Conservation (phyloP, 140 eudicot species). For the Stevia rebaudiana region DNA sequence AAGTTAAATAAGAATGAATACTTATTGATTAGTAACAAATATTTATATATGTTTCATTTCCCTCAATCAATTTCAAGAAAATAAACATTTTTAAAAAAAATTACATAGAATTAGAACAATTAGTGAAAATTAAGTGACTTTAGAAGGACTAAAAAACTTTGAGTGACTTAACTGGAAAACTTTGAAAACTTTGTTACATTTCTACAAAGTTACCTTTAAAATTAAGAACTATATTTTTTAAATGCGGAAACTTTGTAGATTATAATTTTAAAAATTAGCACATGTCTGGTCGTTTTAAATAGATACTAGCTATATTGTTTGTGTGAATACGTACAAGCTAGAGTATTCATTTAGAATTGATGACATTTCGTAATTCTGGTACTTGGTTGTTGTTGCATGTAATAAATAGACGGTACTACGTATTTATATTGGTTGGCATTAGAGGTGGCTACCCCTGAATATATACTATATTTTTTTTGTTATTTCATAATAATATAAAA, state of each 20-base stretch:
- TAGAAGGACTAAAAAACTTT: too few relatives aligned
- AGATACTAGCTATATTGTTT: neutral
- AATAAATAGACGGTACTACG: slow-evolving; percentile 1
- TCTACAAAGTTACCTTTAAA: too few relatives aligned
- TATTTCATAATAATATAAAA: neutral
- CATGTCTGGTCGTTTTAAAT: neutral
- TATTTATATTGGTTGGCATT: neutral
- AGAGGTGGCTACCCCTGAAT: neutral
- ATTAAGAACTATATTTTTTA: too few relatives aligned
- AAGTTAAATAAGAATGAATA: too few relatives aligned
- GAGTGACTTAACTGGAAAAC: too few relatives aligned
- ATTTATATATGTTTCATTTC: too few relatives aligned
- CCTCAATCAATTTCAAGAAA: too few relatives aligned
- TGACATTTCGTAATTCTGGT: slow-evolving; percentile 1
- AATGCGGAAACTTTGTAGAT: neutral
- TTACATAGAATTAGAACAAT: too few relatives aligned
- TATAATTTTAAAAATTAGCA: neutral
- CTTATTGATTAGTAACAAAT: too few relatives aligned
- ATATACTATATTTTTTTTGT: neutral
- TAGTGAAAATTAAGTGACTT: too few relatives aligned
- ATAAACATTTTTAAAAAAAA: too few relatives aligned
- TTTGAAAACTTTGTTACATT: too few relatives aligned
- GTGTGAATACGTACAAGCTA: neutral
- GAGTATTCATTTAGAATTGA: neutral
- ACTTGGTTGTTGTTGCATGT: slow-evolving; percentile 9